Base-by-base conservation (phyloP, 164 flowering plant genomes). In the Sextonia rubra region DNA sequence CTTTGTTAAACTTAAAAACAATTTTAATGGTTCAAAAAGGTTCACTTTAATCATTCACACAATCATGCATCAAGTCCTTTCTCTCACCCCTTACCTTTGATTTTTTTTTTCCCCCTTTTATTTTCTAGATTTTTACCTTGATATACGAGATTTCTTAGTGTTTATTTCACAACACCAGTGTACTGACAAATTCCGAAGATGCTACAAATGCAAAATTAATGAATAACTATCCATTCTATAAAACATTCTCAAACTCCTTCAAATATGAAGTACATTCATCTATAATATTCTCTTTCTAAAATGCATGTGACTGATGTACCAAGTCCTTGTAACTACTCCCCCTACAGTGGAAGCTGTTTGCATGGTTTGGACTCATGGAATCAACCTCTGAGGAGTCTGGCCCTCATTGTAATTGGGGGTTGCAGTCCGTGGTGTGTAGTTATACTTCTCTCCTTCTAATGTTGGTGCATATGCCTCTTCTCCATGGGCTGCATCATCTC, bases 401-500 rank as follows among this genome's bases (percentile, higher is more conserved):
- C 25, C 18, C 1, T 20, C 26, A 9, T n/a, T n/a, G 44, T 18
- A 24, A 55, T 26, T 20, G 1, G 60, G 37, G 71, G 73, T 55
- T 73, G 15, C 18, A 47, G 3, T 55, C 27, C 71, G 26, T 23
- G 22, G 25, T 47, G 70, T 60, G 2, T 52, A 15, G 27, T 8
- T 32, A 60, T 66, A 47, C 62, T 61, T 76, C 55, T 77, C 74
- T 60, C 81, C 81, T 47, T 79, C 71, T 49, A 81, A 74, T 60
- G 52, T 78, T 83, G 58, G 73, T 9, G 73, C 65, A 58, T 79
- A 83, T 1, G 85, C 83, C 71, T 81, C 82, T 67, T 81, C 83
- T 12, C 85, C 83, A 60, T 80, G 82, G 1, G 55, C 81, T 20
- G 83, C 85, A 68, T 79, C 80, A 20, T 79, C 83, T 1, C 83